Conservation (phyloP, 2,329 filamentous ascomycete genomes). For the Aureobasidium sp. region DNA sequence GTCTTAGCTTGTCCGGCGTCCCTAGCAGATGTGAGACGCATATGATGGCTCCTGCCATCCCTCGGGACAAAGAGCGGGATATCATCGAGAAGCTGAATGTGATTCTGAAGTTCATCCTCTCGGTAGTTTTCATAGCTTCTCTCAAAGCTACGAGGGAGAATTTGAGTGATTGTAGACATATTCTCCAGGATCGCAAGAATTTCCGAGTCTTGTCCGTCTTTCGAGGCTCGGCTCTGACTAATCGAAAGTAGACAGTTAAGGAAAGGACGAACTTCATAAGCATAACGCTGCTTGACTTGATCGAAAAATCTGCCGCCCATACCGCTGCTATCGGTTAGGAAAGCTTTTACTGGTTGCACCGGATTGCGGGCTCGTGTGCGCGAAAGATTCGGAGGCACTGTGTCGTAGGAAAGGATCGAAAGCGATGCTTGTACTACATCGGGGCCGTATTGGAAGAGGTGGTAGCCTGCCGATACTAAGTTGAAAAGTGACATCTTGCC, state of each 20-base stretch:
- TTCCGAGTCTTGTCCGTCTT: conserved; percentile 34
- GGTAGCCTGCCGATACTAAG: conserved; percentile 58
- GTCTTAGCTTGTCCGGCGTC: conserved; percentile 18
- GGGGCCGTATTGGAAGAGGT: conserved; percentile 61
- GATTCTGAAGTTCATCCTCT: conserved; percentile 79
- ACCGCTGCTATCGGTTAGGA: conserved; percentile 6
- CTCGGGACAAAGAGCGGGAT: conserved; percentile 53
- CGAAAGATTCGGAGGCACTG: conserved; percentile 9
- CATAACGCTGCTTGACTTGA: conserved; percentile 67
- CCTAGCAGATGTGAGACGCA: conserved; percentile 1
- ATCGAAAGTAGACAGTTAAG: conserved; percentile 62
- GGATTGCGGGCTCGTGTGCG: conserved; percentile 4
- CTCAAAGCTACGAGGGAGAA: conserved; percentile 57
- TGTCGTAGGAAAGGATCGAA: conserved; percentile 43
- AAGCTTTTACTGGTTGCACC: conserved; percentile 10
- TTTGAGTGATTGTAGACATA: conserved; percentile 68
- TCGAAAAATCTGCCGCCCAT: conserved; percentile 42
- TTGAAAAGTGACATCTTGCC: conserved; percentile 59
- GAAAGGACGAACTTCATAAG: conserved; percentile 76
- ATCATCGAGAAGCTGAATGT: conserved; percentile 57
- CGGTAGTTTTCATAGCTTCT: conserved; percentile 66
- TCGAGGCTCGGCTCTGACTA: conserved; percentile 34
- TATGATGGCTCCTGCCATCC: background rate
- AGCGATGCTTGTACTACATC: conserved; percentile 61
- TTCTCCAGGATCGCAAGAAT: conserved; percentile 57